Conservation (phyloP, 495 filamentous ascomycete genomes). For the Hypoxylon rickii region DNA sequence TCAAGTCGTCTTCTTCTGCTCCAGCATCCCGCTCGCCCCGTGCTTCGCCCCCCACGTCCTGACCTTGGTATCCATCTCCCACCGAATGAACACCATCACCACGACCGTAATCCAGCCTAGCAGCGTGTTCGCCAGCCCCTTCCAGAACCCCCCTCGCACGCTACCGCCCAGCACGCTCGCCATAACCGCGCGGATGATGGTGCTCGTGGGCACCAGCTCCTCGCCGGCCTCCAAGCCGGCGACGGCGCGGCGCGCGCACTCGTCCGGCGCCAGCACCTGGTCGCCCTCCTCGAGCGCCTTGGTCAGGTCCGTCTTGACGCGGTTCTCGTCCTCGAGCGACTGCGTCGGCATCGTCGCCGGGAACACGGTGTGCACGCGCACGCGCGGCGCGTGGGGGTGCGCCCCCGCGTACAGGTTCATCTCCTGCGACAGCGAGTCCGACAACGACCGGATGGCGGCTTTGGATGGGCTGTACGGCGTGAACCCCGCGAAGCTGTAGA, state of each 20-base stretch:
- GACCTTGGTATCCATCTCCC: slow-evolving; percentile 64
- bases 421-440: slow-evolving; percentile 77
- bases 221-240: slow-evolving; percentile 62
- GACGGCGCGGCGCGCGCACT: slow-evolving; percentile 68
- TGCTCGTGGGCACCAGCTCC: slow-evolving; percentile 16
- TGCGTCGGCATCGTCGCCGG: slow-evolving; percentile 75
- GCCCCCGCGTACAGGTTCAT: slow-evolving; percentile 71
- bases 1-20: slow-evolving; percentile 2
- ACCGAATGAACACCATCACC: slow-evolving; percentile 59
- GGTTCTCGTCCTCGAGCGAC: slow-evolving; percentile 72
- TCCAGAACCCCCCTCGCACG: slow-evolving; percentile 61
- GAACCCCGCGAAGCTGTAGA: slow-evolving; percentile 76
- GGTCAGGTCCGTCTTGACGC: slow-evolving; percentile 73
- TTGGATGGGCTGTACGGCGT: slow-evolving; percentile 77
- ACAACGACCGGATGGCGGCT: slow-evolving; percentile 74
- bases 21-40: slow-evolving; percentile 6
- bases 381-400: slow-evolving; percentile 37
- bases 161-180: slow-evolving; percentile 66
- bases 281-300: slow-evolving; percentile 76
- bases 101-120: slow-evolving; percentile 53
- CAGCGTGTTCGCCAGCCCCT: slow-evolving; percentile 56
- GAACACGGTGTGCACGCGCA: slow-evolving; percentile 79
- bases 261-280: slow-evolving; percentile 66
- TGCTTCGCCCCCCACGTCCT: slow-evolving; percentile 49
- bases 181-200: slow-evolving; percentile 54